Evolutionary conservation across 1,284 basidiomycete species (phyloP), one percentile per base, ranked within the genome.

Genomic region (Sparassis latifolia): DNA sequence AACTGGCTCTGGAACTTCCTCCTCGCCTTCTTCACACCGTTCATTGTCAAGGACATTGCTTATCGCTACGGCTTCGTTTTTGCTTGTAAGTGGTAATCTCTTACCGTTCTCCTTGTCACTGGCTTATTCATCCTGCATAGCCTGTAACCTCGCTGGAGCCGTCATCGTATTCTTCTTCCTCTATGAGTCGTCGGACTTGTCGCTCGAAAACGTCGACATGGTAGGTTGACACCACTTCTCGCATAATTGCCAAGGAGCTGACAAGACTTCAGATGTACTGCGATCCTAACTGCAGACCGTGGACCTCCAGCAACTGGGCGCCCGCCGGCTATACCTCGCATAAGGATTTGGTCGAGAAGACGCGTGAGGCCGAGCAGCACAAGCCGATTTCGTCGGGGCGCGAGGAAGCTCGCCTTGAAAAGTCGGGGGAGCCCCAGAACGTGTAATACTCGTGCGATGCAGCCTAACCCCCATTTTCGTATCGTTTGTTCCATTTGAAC

Each of bases 1-100:
- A 84, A 84, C 69, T 84, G 84, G 85, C 66, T 79, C 3, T 85
- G 78, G 78, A 89, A 88, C 66, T 89, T 90, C 74, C 70, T 88
- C 49, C 70, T 89, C 52, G 81, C 80, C 1, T 89, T 87, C 76
- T 88, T 89, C 69, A 85, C 83, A 10, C 83, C 82, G 1, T 84
- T 85, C 66, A 85, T 86, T 59, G 69, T 68, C 3, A 64, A 61
- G 33, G 68, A 72, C 3, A 88, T 87, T 61, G 43, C 69, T 4
- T 89, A 80, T 66, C 69, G 74, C 33, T 90, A 87, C 63, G 87
- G 88, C 2, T 90, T 83, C 64, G 74, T 90, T 44, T 89, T 89
- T 60, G 82, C 82, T 4, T 76, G 80, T 76, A 50, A 42, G 69
- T 58, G n/a, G 3, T 35, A 29, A 33, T 10, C 27, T 38, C 12